Conservation (phyloP, 225 moss, liverwort and hornwort genomes). For the Polytrichum commune region DNA sequence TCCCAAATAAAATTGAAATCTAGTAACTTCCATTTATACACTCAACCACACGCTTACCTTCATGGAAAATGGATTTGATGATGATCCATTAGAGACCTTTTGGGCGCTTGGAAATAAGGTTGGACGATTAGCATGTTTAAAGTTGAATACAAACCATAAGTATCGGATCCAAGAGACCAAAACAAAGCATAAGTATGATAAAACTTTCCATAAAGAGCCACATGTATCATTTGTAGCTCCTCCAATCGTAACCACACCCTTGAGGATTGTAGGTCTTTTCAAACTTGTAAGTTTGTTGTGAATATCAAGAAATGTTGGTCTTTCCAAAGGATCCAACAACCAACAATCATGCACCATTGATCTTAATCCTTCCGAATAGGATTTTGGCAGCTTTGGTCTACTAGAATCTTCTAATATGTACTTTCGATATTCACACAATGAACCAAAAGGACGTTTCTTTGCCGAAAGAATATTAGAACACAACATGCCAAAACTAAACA, state of each 20-base stretch:
- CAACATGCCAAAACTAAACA: no score
- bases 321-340: constrained; percentile 13
- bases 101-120: neutral
- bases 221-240: neutral
- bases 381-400: no score
- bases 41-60: neutral
- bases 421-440: no score
- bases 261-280: no score
- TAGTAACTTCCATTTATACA: neutral
- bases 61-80: neutral
- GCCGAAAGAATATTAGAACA: no score
- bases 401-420: no score
- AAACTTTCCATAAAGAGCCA: neutral
- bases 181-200: no score
- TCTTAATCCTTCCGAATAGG: constrained; percentile 7
- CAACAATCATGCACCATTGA: constrained; percentile 33
- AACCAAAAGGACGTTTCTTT: no score
- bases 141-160: neutral
- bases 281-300: neutral
- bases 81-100: neutral
- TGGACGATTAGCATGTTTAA: neutral
- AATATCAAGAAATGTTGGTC: constrained; percentile 33
- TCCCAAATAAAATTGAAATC: neutral
- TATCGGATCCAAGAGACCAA: neutral
- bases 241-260: neutral